phyloP scores from a whole-genome alignment of 2,329 filamentous ascomycete genomes.

The Alternaria sp. region DNA sequence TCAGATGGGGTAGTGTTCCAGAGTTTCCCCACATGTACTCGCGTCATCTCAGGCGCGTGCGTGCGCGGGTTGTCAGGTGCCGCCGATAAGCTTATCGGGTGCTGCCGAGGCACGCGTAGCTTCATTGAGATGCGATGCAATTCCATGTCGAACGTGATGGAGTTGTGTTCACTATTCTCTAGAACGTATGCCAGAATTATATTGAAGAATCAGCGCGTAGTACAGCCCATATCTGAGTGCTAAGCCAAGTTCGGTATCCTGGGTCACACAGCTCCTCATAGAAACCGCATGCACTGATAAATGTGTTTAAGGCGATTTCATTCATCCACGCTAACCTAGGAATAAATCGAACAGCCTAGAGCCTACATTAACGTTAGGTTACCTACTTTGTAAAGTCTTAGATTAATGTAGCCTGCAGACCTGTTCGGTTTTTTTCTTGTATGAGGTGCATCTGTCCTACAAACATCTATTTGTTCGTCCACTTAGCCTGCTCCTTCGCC shows the following conservation, averaged over 20 bases:
- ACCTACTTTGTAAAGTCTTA: too few relatives aligned
- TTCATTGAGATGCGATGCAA: constrained; percentile 2
- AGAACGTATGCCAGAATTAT: background rate
- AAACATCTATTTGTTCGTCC: constrained; percentile 72
- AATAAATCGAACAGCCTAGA: too few relatives aligned
- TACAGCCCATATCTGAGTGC: background rate
- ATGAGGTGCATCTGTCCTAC: background rate
- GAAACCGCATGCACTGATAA: background rate
- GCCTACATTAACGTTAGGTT: too few relatives aligned
- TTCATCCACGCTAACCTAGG: too few relatives aligned
- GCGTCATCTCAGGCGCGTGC: constrained; percentile 12
- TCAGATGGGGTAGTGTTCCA: constrained; percentile 9
- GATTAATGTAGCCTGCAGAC: too few relatives aligned
- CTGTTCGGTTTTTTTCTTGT: too few relatives aligned
- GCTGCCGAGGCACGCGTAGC: constrained; percentile 14
- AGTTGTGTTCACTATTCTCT: background rate
- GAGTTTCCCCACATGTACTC: constrained; percentile 10
- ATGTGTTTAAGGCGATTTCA: background rate
- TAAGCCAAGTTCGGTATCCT: background rate
- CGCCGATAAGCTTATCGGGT: constrained; percentile 19
- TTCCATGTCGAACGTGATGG: background rate
- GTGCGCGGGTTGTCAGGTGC: constrained; percentile 11
- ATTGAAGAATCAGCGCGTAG: background rate
- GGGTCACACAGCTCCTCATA: background rate
- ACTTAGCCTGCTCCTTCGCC: constrained; percentile 91